phyloP scores from a whole-genome alignment of 208 protist genomes.

The Trypanosoma melophagium region DNA sequence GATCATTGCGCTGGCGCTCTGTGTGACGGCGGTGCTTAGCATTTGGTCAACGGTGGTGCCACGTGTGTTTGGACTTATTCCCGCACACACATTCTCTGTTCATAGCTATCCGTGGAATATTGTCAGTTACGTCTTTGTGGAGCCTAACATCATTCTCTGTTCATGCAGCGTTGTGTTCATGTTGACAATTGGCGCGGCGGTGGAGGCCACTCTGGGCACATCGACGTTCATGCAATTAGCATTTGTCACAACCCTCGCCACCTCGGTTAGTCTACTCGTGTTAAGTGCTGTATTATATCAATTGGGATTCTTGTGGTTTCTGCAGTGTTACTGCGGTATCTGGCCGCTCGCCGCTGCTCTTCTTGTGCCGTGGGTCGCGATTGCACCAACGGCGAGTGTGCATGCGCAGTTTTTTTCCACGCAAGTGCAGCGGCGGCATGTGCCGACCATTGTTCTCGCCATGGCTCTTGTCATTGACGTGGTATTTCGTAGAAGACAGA shows the following conservation, averaged over 20 bases:
- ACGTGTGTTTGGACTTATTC: conserved; percentile 30
- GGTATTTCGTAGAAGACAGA: conserved; percentile 17
- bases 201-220: conserved; percentile 33
- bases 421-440: conserved; percentile 15
- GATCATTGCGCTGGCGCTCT: conserved; percentile 16
- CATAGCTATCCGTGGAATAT: conserved; percentile 35
- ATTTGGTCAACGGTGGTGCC: conserved; percentile 10
- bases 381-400: not conserved
- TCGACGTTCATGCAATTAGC: conserved; percentile 27
- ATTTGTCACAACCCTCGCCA: conserved; percentile 24
- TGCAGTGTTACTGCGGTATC: conserved; percentile 40
- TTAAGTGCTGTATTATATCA: conserved; percentile 26
- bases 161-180: conserved; percentile 21
- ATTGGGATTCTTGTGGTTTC: conserved; percentile 24
- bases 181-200: conserved; percentile 27
- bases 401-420: not conserved
- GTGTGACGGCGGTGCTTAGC: conserved; percentile 14
- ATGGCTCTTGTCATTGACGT: conserved; percentile 17
- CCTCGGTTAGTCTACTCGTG: conserved; percentile 27
- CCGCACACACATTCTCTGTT: conserved; percentile 33
- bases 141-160: conserved; percentile 13
- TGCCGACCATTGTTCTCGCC: conserved; percentile 10
- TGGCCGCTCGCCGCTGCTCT: conserved; percentile 40
- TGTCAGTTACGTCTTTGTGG: conserved; percentile 28
- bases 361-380: conserved; percentile 25